Evolutionary conservation across 2,329 filamentous ascomycete genomes (phyloP), one percentile per base, ranked within the genome.

Genomic region (Sporothrix humicola): DNA sequence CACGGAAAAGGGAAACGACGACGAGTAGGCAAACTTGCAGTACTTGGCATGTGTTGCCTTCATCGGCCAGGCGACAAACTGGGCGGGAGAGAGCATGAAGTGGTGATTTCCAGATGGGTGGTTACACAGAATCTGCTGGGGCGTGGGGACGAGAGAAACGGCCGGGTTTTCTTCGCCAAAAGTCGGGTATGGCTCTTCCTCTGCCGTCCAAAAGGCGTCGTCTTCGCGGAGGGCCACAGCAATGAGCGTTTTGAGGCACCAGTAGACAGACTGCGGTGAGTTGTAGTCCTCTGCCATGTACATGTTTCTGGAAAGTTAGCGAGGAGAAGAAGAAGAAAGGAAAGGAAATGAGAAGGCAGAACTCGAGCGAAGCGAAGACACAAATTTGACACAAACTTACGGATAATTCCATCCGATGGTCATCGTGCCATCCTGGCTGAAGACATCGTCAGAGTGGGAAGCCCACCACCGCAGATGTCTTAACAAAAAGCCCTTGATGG

Each of bases 281-380:
- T 88, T 88, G 78, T 89, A 88, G 75, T 87, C 85, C 77, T 89
- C 87, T 50, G 81, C 81, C 82, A 88, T 83, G 76, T 84, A 88
- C 84, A 87, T 87, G 75, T 88, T 88, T 10, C 31, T 37, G 31
- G 2, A 5, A 37, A 37, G 31, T 37, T 37, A 37, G 31, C 4
- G 31, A 37, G 31, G 7, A 37, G 4, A 37, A 37, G 4, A 37
- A 37, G 7, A 37, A 2, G 31, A 37, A 5, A 37, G 5, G 5
- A 37, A 37, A 37, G 31, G 31, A 37, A 37, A 37, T 37, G 7
- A 37, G 7, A 6, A 37, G 31, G 31, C 4, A 37, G 3, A 37
- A 37, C 4, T 6, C 4, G 7, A 37, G 31, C 4, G 31, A 37
- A 37, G 31, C 31, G 4, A 37, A 3, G 31, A 3, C 31, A 26